These are phyloP conservation scores for Fraxinus nigra DNA, from an alignment of 305 asterid genomes.

Conservation along the genomic window DNA sequence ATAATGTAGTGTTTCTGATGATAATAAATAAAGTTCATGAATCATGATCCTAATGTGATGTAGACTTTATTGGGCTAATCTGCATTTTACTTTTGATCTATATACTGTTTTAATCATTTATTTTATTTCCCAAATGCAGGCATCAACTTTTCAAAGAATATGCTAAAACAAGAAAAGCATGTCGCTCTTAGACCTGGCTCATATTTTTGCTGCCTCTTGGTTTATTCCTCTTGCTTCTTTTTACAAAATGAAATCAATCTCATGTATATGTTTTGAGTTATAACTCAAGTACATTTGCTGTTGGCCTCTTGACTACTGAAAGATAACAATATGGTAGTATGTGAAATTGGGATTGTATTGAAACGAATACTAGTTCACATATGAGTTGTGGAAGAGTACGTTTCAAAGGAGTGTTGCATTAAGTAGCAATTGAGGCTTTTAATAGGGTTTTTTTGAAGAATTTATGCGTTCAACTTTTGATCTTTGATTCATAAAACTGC, in stretches of 20 bases:
- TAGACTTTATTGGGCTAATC: neutral
- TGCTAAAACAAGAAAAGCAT: neutral
- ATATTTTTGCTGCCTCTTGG: neutral
- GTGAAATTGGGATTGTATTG: neutral
- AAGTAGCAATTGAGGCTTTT: neutral
- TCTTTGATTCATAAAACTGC: neutral
- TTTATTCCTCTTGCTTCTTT: neutral
- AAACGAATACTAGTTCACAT: neutral
- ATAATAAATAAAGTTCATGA: neutral
- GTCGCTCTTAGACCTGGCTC: neutral
- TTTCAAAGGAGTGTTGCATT: neutral
- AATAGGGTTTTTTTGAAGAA: neutral
- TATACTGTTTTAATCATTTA: neutral
- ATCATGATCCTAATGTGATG: neutral
- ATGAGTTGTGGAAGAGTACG: neutral
- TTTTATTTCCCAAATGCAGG: slow-evolving; percentile 20
- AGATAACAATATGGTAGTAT: neutral
- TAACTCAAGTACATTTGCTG: neutral
- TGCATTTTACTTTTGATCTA: slow-evolving; percentile 1
- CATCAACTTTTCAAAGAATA: slow-evolving; percentile 38
- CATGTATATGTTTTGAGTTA: neutral
- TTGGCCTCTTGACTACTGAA: neutral
- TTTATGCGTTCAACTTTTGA: neutral
- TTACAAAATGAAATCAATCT: neutral
- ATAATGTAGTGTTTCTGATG: neutral